Evolutionary conservation across 169 alveolate species (phyloP), one percentile per base, ranked within the genome.

Genomic region (Miamiensis avidus): DNA sequence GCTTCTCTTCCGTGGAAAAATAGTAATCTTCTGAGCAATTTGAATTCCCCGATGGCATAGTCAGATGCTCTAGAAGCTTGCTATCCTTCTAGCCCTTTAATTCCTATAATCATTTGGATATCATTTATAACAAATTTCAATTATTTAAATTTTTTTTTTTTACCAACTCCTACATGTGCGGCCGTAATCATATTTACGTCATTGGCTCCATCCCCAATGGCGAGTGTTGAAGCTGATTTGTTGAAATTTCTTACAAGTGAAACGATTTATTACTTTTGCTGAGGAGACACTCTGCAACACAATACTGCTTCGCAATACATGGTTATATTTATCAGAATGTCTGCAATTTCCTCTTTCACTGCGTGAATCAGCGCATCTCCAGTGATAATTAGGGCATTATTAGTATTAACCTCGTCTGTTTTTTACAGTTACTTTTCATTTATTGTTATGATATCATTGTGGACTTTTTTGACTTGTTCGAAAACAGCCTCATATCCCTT

Each of bases 181-280:
- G 94, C 96, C 78, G 92, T 89, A 27, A 97, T 90, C 99, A 97
- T 97, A 64, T 95, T 94, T 4, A 95, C 97, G 89, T 97, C 99
- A 86, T 97, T 97, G 29, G 98, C 98, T 49, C 99, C 99, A 94
- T 97, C 99, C 0, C 99, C 99, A 75, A 97, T 95, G 15, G 98
- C 97, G 34, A 97, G 88, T 29, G 98, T 95, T 1, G 89, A 75
- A 28, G 78, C 87, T 74, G 49, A 65, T 74, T 85, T 91, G 25
- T 85, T 83, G 29, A 75, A 65, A 31, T 89, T 85, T 82, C 89
- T 91, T 76, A 94, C 88, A 72, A 93, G 77, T 79, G 88, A 88
- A 34, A 96, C 98, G n/a, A 96, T 91, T 34, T 95, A 95, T 74
- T 96, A 91, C 85, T 97, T 97, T 93, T 97, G 94, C 75, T 92